Evolutionary conservation across 129 eudicot species (phyloP).

Genomic region (Artemisia annua): DNA sequence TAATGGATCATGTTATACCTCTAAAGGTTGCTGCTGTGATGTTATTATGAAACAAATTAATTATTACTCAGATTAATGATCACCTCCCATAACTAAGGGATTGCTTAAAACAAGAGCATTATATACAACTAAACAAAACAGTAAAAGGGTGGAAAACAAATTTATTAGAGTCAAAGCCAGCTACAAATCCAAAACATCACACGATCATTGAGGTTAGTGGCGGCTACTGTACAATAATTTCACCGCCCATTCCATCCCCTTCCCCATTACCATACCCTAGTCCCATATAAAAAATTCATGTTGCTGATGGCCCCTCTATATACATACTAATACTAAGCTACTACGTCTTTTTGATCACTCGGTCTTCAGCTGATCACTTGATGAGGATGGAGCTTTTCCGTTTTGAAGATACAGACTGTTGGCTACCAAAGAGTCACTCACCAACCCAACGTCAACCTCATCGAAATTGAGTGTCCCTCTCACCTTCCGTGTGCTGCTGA

Average conservation of each 20-base stretch:
- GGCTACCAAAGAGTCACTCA: slow-evolving; percentile 91
- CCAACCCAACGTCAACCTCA: slow-evolving; percentile 82
- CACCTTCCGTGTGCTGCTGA: slow-evolving; percentile 60
- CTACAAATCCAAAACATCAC: slow-evolving; percentile 32
- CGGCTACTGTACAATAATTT: slow-evolving; percentile 54
- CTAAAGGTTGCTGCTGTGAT: no score
- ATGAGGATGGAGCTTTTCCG: slow-evolving; percentile 50
- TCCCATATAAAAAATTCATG: slow-evolving; percentile 19
- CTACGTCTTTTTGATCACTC: slow-evolving; percentile 38
- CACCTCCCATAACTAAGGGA: not conserved
- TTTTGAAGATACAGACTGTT: slow-evolving; percentile 77
- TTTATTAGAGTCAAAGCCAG: slow-evolving; percentile 22
- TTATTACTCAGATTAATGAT: not conserved
- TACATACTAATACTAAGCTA: slow-evolving; percentile 11
- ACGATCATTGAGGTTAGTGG: slow-evolving; percentile 40
- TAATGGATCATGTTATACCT: no score
- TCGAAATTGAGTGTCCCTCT: slow-evolving; percentile 79
- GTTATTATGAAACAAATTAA: not conserved
- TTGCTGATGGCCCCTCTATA: slow-evolving; percentile 25
- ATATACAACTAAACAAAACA: not conserved
- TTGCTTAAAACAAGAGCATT: slow-evolving; percentile 14
- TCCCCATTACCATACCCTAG: slow-evolving; percentile 14
- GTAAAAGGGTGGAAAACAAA: not conserved
- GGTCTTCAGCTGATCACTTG: slow-evolving; percentile 53
- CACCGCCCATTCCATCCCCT: slow-evolving; percentile 71